Base-by-base conservation (phyloP, 2,329 filamentous ascomycete species). In the Metarhizium brunneum region DNA sequence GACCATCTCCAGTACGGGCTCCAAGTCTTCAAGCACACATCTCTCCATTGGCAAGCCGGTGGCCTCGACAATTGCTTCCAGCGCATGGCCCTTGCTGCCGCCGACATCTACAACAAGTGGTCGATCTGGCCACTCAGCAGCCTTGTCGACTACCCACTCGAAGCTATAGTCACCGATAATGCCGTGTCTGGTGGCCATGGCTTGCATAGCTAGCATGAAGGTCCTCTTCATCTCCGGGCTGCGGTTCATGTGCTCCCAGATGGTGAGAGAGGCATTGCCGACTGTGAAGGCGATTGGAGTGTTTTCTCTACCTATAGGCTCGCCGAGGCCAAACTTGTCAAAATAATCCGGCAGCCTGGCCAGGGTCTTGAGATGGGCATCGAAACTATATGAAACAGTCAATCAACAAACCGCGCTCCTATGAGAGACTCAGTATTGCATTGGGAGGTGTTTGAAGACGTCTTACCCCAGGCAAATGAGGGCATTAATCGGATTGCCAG, bases 281-380 rank as follows among this genome's bases (percentile, higher is more conserved):
- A 56, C 30, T 13, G 66, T 59, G 40, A 66, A 71, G 25, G 66
- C 64, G 10, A 61, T 57, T 7, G 66, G 55, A 0, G 64, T 68
- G 18, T 68, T 59, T 20, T 56, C 56, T 6, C 61, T 60, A 6
- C 59, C 61, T 6, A 54, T 55, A 0, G 70, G 70, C 51, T 71
- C 66, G 18, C 60, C 60, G 35, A 62, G 62, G 38, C 68, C 68
- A 52, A 66, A 67, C 20, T 62, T 52, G 7, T 63, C 59, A 47
- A 72, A 72, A 56, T 69, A 73, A 2, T 61, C 56, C 0, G 68
- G 65, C 48, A 69, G 60, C 52, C 60, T 57, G 10, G 60, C 30
- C 25, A 63, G 57, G 11, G 63, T 40, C 4, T 55, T 40, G n/a
- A 67, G 50, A 4, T 63, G 59, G 32, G 58, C 59, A 36, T 68